Evolutionary conservation across 2,329 filamentous ascomycete genomes (phyloP).

Genomic region (Ascochyta pisi): DNA sequence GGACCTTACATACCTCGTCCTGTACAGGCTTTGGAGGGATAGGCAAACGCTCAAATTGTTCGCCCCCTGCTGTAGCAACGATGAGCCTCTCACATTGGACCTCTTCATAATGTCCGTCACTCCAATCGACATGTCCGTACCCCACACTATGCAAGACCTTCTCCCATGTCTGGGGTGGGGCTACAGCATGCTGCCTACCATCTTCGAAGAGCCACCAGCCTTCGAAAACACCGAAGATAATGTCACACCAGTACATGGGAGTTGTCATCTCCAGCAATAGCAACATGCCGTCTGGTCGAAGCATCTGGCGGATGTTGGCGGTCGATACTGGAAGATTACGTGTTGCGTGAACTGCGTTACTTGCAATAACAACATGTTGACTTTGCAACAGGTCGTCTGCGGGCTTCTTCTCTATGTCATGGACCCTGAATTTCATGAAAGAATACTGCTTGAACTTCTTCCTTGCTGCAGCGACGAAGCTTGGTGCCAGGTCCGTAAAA

Average conservation of each 20-base stretch:
- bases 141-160: slow-evolving; percentile 15
- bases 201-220: slow-evolving; percentile 32
- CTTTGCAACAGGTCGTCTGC: slow-evolving; percentile 15
- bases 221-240: slow-evolving; percentile 29
- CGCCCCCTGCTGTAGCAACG: slow-evolving; percentile 10
- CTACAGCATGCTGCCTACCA: slow-evolving; percentile 16
- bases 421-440: slow-evolving; percentile 39
- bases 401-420: slow-evolving; percentile 44
- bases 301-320: slow-evolving; percentile 16
- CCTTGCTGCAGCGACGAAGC: slow-evolving; percentile 46
- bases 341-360: slow-evolving; percentile 32
- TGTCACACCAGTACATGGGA: slow-evolving; percentile 25
- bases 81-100: slow-evolving; percentile 6
- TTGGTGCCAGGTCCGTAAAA: slow-evolving; percentile 50
- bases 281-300: slow-evolving; percentile 20
- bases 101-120: slow-evolving; percentile 15
- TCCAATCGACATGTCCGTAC: slow-evolving; percentile 23
- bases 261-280: slow-evolving; percentile 24
- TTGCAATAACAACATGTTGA: slow-evolving; percentile 21
- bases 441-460: slow-evolving; percentile 41
- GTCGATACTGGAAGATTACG: slow-evolving; percentile 7
- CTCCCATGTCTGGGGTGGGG: slow-evolving; percentile 9
- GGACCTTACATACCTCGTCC: not conserved
- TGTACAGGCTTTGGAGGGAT: not conserved
- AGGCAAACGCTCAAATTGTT: slow-evolving; percentile 3